phyloP scores from a whole-genome alignment of 2,329 filamentous ascomycete species.

The Periconia sp. region DNA sequence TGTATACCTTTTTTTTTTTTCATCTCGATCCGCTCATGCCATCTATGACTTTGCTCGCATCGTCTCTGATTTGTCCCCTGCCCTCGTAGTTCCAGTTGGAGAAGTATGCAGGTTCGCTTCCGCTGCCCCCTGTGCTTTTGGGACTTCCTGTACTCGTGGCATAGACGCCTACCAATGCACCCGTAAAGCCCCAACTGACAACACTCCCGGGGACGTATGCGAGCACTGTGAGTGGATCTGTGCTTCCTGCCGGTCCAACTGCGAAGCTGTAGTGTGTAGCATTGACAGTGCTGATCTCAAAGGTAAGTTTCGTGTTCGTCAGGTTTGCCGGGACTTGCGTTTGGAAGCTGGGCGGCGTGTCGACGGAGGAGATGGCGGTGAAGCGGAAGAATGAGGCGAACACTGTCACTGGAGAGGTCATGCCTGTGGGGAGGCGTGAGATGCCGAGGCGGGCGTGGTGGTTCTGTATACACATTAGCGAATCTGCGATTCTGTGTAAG shows the following conservation, averaged over 20 bases:
- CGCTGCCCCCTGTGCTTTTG: slow-evolving; percentile 58
- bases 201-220: slow-evolving; percentile 30
- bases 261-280: slow-evolving; percentile 52
- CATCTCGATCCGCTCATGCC: too few relatives aligned
- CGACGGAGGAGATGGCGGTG: slow-evolving; percentile 50
- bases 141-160: slow-evolving; percentile 61
- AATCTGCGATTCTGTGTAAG: too few relatives aligned
- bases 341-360: slow-evolving; percentile 46
- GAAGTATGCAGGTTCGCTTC: slow-evolving; percentile 54
- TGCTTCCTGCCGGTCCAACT: slow-evolving; percentile 23
- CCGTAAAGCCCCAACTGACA: slow-evolving; percentile 45
- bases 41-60: too few relatives aligned
- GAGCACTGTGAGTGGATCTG: slow-evolving; percentile 17
- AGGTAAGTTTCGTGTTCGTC: slow-evolving; percentile 41
- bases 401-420: slow-evolving; percentile 6
- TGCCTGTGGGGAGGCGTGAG: slow-evolving; percentile 24
- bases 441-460: slow-evolving; percentile 59
- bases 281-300: slow-evolving; percentile 54
- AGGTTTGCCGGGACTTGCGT: slow-evolving; percentile 50
- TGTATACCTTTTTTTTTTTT: too few relatives aligned
- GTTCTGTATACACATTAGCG: too few relatives aligned
- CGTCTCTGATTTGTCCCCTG: slow-evolving; percentile 22
- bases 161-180: slow-evolving; percentile 59
- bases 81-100: slow-evolving; percentile 51
- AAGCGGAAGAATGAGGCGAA: slow-evolving; percentile 52